Evolutionary conservation across 495 filamentous ascomycete species (phyloP), one percentile per base, ranked within the genome.

Genomic region (Amorphotheca resinae): DNA sequence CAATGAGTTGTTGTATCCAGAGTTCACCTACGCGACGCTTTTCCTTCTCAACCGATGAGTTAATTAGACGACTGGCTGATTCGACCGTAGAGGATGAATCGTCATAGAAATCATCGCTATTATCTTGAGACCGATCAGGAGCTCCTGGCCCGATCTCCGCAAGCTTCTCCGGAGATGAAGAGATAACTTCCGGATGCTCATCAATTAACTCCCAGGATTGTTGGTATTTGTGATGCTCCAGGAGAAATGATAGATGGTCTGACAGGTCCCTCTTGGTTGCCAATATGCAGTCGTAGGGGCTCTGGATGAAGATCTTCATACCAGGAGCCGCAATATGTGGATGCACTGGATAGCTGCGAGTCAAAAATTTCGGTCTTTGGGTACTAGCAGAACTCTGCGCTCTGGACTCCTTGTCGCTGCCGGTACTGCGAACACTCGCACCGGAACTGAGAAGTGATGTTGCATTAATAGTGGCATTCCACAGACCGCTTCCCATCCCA

Each of bases 271-370:
- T 67, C 52, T 86, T 86, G 0, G 89, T 81, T 0, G 86, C 82
- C 42, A 94, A 67, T 17, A 95, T 75, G 50, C 87, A 93, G 62
- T 98, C 91, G 51, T 91, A 98, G 1, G 93, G 93, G 52, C 87
- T 95, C 39, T 93, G 86, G 22, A 98, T 82, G 57, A 94, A 95
- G 20, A 98, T 84, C 52, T 95, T 96, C 48, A 87, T 72, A 0
- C 91, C 88, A 5, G 77, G 72, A 12, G 76, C 76, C 34, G 57
- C 50, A 7, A 74, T 60, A 41, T 66, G 62, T 1, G 67, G 64
- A 50, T 73, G 67, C 1, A 60, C 58, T 3, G 61, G 52, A 35
- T 45, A 45, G 17, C 38, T 52, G 7, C 28, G 33, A 9, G 40
- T 40, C 17, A 40, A 37, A 9, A 28, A 9, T 33, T 37, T 50